Percentiles rank a stretch among this genome's conserved stretches.
Evolutionary conservation across 306 rosid genomes (phyloP).

Genomic region (Cicer bijugum): DNA sequence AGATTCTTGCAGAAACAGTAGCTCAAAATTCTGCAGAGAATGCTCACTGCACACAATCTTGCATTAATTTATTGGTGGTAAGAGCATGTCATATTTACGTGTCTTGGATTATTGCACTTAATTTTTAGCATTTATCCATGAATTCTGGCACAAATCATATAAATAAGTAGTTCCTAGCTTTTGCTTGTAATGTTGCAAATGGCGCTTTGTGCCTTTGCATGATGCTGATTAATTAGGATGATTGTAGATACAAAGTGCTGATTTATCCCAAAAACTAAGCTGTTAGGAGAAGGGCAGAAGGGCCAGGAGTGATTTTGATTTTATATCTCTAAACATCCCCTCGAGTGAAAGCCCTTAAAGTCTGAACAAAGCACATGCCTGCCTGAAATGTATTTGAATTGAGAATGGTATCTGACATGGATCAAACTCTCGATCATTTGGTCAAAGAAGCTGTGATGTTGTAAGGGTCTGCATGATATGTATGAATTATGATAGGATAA

Average conservation of each 20-base stretch:
- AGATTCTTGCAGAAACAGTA: conserved; percentile 64
- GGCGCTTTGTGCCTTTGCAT: conserved; percentile 5
- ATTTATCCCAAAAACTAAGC: conserved; percentile 15
- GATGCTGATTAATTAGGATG: conserved; percentile 18
- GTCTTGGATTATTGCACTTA: conserved; percentile 30
- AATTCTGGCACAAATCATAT: conserved; percentile 17
- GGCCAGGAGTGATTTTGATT: neutral
- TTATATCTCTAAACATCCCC: conserved; percentile 7
- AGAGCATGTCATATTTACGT: conserved; percentile 42
- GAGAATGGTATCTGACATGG: neutral
- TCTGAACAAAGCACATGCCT: neutral
- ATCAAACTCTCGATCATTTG: conserved; percentile 12
- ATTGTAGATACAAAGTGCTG: conserved; percentile 10
- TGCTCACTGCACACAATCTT: conserved; percentile 56
- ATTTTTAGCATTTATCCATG: conserved; percentile 25
- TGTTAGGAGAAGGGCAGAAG: conserved; percentile 4
- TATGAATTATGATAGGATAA: neutral
- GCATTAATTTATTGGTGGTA: conserved; percentile 90
- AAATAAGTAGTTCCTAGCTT: conserved; percentile 17
- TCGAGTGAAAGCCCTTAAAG: conserved; percentile 3
- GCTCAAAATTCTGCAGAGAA: conserved; percentile 65
- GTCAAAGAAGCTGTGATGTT: conserved; percentile 16
- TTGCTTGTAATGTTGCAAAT: conserved; percentile 24
- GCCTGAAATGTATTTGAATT: conserved; percentile 10
- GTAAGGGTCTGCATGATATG: conserved; percentile 2